Percentiles rank a stretch among this genome's conserved stretches.
These are phyloP conservation scores for Saturnispora mendoncae DNA, from an alignment of 805 yeast species.

Conservation along the genomic window DNA sequence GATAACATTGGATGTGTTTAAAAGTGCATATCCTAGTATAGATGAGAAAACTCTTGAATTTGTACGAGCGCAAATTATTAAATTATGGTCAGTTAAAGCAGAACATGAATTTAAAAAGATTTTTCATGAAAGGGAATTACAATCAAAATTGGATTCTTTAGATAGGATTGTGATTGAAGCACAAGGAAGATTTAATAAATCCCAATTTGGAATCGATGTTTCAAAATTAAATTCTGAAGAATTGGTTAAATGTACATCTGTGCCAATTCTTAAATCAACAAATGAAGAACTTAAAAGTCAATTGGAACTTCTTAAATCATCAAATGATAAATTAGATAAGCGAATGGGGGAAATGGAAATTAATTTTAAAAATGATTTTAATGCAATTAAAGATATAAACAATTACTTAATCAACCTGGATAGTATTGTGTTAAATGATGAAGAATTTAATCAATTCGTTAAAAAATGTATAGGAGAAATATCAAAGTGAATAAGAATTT, in stretches of 20 bases:
- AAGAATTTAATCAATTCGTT: constrained; percentile 16
- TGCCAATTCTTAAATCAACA: constrained; percentile 11
- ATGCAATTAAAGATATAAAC: constrained; percentile 10
- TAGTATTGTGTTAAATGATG: constrained; percentile 13
- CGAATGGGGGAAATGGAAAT: constrained; percentile 12
- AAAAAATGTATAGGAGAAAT: constrained; percentile 16
- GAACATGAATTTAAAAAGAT: constrained; percentile 39
- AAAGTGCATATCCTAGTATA: constrained; percentile 38
- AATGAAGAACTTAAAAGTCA: constrained; percentile 8
- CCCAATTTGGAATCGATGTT: constrained; percentile 13
- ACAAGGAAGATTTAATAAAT: constrained; percentile 12
- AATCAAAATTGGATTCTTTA: constrained; percentile 35
- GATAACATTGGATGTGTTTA: constrained; percentile 35
- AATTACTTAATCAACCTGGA: constrained; percentile 15
- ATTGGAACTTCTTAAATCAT: constrained; percentile 1
- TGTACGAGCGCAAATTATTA: constrained; percentile 37
- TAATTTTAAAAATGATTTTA: constrained; percentile 10
- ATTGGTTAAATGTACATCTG: constrained; percentile 16
- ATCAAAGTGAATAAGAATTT: not conserved
- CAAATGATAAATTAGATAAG: constrained; percentile 6
- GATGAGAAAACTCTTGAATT: constrained; percentile 35
- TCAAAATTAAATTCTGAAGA: constrained; percentile 14
- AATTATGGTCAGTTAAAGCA: constrained; percentile 36
- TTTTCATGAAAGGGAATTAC: constrained; percentile 36
- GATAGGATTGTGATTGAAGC: constrained; percentile 41